Conservation (phyloP, 179 eudicot species). For the Carnegiea gigantea region DNA sequence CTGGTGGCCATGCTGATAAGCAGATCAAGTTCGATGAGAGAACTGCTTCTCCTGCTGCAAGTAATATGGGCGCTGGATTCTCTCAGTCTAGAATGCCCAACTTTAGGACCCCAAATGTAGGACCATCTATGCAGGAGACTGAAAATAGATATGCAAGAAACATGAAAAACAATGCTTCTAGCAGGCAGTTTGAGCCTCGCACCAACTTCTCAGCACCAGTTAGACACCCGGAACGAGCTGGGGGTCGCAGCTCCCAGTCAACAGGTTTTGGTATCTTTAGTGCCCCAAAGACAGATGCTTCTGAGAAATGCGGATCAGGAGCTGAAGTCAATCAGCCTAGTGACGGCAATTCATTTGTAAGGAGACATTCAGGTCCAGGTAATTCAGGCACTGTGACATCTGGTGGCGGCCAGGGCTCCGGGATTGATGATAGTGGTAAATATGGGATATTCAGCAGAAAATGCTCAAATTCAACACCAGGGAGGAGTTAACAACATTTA, state of each 20-base stretch:
- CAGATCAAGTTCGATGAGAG: constrained; percentile 13
- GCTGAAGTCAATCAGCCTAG: constrained; percentile 10
- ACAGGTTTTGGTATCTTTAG: constrained; percentile 39
- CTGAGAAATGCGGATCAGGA: constrained; percentile 13
- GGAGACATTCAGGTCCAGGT: constrained; percentile 12
- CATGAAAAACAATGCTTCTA: constrained; percentile 13
- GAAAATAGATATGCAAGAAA: constrained; percentile 41
- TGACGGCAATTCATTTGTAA: constrained; percentile 10
- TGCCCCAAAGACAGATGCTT: constrained; percentile 14
- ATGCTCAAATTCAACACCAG: constrained; percentile 12
- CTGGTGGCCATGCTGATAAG: constrained; percentile 8
- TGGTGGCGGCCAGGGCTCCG: constrained; percentile 10
- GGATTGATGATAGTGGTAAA: constrained; percentile 13
- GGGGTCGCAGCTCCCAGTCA: constrained; percentile 14
- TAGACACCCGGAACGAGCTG: background rate
- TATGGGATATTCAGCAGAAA: constrained; percentile 37
- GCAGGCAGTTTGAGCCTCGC: constrained; percentile 9
- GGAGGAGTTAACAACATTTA: constrained; percentile 1
- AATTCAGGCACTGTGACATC: constrained; percentile 18
- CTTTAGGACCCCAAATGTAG: constrained; percentile 23
- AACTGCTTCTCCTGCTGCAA: constrained; percentile 12
- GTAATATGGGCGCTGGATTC: constrained; percentile 9
- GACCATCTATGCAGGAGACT: constrained; percentile 14
- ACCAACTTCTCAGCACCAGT: constrained; percentile 7
- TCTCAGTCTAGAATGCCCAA: constrained; percentile 18